phyloP scores from a whole-genome alignment of 73 alveolate species.

The Durusdinium trenchii region DNA sequence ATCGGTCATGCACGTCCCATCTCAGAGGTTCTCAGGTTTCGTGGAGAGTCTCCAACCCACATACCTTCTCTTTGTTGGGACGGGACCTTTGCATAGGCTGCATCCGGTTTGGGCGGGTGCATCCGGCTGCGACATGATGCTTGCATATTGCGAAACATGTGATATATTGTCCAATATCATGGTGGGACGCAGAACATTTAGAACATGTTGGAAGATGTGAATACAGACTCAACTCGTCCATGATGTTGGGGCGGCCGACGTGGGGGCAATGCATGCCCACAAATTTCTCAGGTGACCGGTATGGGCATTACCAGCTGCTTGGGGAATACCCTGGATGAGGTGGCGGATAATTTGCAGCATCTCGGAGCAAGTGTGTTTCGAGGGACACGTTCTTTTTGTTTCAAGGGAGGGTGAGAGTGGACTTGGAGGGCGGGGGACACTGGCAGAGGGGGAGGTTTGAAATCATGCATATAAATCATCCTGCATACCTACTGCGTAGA shows the following conservation, averaged over 20 bases:
- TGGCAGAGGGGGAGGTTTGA: no score
- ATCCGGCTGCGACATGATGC: no score
- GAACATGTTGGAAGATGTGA: background rate
- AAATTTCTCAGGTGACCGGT: constrained; percentile 5
- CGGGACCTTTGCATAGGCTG: background rate
- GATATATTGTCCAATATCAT: background rate
- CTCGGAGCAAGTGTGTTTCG: no score
- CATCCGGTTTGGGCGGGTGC: background rate
- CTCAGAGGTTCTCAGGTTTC: no score
- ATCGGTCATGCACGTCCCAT: background rate
- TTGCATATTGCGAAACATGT: background rate
- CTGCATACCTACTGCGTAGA: no score
- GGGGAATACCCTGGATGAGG: constrained; percentile 88
- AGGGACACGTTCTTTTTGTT: no score
- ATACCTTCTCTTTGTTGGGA: background rate
- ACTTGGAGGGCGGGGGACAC: no score
- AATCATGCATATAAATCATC: no score
- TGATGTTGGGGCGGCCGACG: background rate
- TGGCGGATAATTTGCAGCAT: constrained; percentile 40
- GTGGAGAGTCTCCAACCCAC: no score
- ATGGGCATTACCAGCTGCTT: constrained; percentile 95
- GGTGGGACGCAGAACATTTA: background rate
- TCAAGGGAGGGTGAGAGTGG: no score
- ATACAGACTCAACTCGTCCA: background rate
- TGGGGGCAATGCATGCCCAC: background rate